Evolutionary conservation across 495 filamentous ascomycete genomes (phyloP).

Genomic region (Daldinia vernicosa): DNA sequence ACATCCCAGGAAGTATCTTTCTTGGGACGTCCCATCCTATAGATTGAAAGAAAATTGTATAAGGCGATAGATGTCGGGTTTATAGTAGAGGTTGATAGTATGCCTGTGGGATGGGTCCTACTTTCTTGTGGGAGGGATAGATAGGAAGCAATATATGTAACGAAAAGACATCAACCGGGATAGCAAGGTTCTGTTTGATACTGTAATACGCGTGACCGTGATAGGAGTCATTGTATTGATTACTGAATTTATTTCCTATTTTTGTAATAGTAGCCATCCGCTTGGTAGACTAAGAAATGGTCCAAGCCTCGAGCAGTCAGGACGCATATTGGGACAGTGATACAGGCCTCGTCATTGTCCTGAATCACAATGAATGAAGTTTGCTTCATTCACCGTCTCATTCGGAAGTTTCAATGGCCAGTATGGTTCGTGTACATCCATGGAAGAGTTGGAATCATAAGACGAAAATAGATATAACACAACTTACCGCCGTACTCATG

Average conservation of each 20-base stretch:
- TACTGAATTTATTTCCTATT: slow-evolving; percentile 10
- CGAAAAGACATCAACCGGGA: not conserved
- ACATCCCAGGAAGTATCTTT: not conserved
- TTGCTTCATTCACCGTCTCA: not conserved
- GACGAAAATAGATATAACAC: slow-evolving; percentile 14
- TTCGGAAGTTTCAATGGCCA: not conserved
- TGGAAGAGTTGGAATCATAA: slow-evolving; percentile 31
- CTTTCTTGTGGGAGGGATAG: not conserved
- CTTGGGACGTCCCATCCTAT: slow-evolving; percentile 19
- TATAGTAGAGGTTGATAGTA: not conserved
- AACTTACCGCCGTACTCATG: slow-evolving; percentile 82
- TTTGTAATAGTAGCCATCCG: slow-evolving; percentile 2
- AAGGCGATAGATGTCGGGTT: not conserved
- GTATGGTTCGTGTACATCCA: not conserved
- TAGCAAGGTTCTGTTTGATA: not conserved
- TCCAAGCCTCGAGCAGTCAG: not conserved
- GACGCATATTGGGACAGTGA: slow-evolving; percentile 4
- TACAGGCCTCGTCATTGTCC: not conserved
- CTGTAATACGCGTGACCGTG: not conserved
- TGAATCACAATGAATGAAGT: slow-evolving; percentile 4
- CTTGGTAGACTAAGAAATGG: slow-evolving; percentile 7
- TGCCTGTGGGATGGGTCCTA: not conserved
- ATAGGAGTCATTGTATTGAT: not conserved
- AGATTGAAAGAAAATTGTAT: slow-evolving; percentile 5
- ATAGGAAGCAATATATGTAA: not conserved